These are phyloP conservation scores for Lipomyces mesembrius DNA, from an alignment of 805 yeast genomes.

Conservation along the genomic window DNA sequence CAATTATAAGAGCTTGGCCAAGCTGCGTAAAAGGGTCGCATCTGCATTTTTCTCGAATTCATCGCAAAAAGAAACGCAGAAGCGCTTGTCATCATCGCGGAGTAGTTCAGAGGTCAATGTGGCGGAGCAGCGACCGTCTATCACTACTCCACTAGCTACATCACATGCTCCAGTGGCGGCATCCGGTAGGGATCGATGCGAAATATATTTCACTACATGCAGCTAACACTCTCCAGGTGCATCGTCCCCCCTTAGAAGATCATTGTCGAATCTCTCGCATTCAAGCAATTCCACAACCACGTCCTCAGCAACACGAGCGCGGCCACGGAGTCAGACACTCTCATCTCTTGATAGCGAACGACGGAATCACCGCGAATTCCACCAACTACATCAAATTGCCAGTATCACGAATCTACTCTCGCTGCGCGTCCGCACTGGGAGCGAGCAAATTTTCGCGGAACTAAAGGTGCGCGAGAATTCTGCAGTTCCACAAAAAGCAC, in stretches of 20 bases:
- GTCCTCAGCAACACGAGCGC: conserved; percentile 5
- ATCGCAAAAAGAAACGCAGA: conserved; percentile 10
- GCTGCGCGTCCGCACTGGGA: conserved; percentile 27
- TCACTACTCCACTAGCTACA: conserved; percentile 13
- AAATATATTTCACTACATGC: not conserved
- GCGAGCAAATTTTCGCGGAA: conserved; percentile 33
- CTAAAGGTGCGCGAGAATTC: conserved; percentile 7
- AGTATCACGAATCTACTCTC: conserved; percentile 25
- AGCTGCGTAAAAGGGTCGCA: conserved; percentile 20
- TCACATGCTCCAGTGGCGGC: conserved; percentile 10
- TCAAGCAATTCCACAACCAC: conserved; percentile 13
- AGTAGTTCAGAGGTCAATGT: conserved; percentile 25
- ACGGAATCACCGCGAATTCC: conserved; percentile 8
- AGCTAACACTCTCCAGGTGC: conserved; percentile 8
- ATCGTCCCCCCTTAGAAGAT: conserved; percentile 28
- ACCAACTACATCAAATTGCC: conserved; percentile 15
- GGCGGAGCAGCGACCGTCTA: conserved; percentile 9
- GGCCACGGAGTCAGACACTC: conserved; percentile 34
- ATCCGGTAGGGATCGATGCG: not conserved
- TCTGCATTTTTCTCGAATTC: conserved; percentile 21
- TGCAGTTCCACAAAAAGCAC: not conserved
- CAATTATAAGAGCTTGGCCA: conserved; percentile 18
- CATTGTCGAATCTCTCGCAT: conserved; percentile 23
- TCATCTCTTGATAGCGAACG: conserved; percentile 29
- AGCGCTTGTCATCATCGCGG: conserved; percentile 15